Base-by-base conservation (phyloP, 805 yeast genomes). In the Zygosaccharomyces lentus region DNA sequence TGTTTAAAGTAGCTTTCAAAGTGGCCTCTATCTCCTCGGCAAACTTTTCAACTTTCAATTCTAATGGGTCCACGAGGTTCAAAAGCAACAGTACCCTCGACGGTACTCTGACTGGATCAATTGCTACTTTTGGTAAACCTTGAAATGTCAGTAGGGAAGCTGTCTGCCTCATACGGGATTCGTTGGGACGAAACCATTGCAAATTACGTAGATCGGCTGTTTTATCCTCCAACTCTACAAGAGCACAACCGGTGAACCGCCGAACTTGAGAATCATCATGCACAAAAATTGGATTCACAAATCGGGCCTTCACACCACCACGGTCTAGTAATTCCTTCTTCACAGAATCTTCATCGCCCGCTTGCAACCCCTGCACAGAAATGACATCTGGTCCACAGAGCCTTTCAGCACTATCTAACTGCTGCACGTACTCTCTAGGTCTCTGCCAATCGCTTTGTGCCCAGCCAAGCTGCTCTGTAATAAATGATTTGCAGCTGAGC, bases 31-130 rank as follows among this genome's bases (percentile, higher is more conserved):
- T 68, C 38, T 76, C 78, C 19, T 72, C 65, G 52, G 69, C 78
- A 25, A 70, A 74, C 0, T 60, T 61, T 21, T 73, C 77, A 35
- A 78, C 78, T 16, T 73, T 64, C 44, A 87, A 64, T 51, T 86
- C 95, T 29, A 79, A 78, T 1, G 82, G 75, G 2, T 83, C 75
- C 1, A 87, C 73, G 37, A 80, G 68, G 57, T 89, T 90, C 30
- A 86, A 61, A 3, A 89, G 64, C 46, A 84, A 80, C 6, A 90
- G 58, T 1, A 85, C 87, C 12, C 61, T 72, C 0, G 81, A 63
- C 31, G 57, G 58, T 10, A 43, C 32, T 7, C 50, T 50, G 17
- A 31, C 45, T 6, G 37, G 38, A 7, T 51, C 53, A 4, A 58
- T 58, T 3, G 67, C 76, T 43, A 74, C 58, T 8, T 64, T 57